Evolutionary conservation across 129 eudicot species (phyloP).

Genomic region (Helianthus tuberosus): DNA sequence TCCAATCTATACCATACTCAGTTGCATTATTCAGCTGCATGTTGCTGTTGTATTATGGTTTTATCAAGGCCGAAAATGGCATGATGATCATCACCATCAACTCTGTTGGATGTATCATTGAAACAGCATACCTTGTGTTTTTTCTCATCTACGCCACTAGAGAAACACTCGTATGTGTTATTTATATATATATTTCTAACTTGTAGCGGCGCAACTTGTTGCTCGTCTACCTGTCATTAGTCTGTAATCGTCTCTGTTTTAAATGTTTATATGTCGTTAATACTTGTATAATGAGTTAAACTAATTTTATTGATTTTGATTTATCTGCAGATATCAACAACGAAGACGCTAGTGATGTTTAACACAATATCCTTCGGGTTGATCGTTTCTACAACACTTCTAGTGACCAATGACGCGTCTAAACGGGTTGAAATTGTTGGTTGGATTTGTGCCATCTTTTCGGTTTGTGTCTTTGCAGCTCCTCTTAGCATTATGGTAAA

Average conservation of each 20-base stretch:
- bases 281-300: too few species aligned
- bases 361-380: slow-evolving; percentile 42
- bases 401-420: slow-evolving; percentile 2
- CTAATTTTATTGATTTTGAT: background rate
- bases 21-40: slow-evolving; percentile 67
- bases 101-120: slow-evolving; percentile 45
- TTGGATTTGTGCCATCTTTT: slow-evolving; percentile 79
- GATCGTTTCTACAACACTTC: slow-evolving; percentile 40
- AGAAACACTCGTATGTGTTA: slow-evolving; percentile 40
- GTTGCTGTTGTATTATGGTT: slow-evolving; percentile 61
- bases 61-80: slow-evolving; percentile 42
- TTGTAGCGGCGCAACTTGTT: too few species aligned
- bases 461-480: slow-evolving; percentile 75
- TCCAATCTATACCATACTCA: slow-evolving; percentile 64
- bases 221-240: too few species aligned
- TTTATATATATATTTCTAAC: background rate
- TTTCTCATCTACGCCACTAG: slow-evolving; percentile 66
- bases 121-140: slow-evolving; percentile 38
- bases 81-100: slow-evolving; percentile 59
- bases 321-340: slow-evolving; percentile 43
- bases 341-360: slow-evolving; percentile 44
- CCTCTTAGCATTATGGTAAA: slow-evolving; percentile 86
- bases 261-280: too few species aligned
- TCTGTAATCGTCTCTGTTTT: too few species aligned
- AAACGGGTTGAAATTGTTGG: slow-evolving; percentile 54